These are phyloP conservation scores for Puccinellia tenuiflora DNA, from an alignment of 176 grass and related monocot genomes.

Conservation along the genomic window DNA sequence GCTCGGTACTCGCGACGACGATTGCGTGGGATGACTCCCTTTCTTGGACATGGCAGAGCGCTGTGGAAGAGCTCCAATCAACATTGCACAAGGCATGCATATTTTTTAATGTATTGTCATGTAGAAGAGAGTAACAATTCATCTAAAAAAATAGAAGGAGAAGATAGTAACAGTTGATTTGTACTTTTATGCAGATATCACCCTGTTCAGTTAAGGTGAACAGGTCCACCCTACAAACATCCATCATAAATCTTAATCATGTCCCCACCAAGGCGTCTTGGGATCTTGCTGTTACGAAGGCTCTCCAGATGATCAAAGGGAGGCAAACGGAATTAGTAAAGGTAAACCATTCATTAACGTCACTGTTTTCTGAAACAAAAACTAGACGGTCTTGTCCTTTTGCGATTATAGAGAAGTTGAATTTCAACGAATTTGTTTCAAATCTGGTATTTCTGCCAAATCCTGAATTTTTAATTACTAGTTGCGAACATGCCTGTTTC, in stretches of 20 bases:
- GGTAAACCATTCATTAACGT: conserved; percentile 36
- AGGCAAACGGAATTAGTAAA: conserved; percentile 66
- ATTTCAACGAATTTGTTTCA: not conserved
- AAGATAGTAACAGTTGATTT: not conserved
- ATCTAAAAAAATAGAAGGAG: not conserved
- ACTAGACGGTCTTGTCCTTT: not conserved
- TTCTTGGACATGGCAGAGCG: conserved; percentile 60
- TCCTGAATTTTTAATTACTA: not conserved
- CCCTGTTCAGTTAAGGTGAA: conserved; percentile 43
- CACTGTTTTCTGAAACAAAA: not conserved
- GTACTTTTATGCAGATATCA: conserved; percentile 54
- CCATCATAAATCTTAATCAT: conserved; percentile 62
- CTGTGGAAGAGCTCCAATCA: conserved; percentile 49
- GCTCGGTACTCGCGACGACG: conserved; percentile 63
- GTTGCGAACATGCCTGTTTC: not conserved
- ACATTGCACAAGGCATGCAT: conserved; percentile 49
- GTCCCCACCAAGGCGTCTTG: conserved; percentile 76
- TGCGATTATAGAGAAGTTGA: not conserved
- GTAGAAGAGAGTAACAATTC: not conserved
- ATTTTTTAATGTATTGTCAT: not conserved
- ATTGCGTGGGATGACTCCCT: conserved; percentile 84
- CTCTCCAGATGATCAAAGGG: conserved; percentile 83
- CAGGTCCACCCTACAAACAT: conserved; percentile 40
- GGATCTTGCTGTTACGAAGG: conserved; percentile 79
- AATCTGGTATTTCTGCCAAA: not conserved